Evolutionary conservation across 768 basidiomycete species (phyloP).

Genomic region (Boletus rex-veris): DNA sequence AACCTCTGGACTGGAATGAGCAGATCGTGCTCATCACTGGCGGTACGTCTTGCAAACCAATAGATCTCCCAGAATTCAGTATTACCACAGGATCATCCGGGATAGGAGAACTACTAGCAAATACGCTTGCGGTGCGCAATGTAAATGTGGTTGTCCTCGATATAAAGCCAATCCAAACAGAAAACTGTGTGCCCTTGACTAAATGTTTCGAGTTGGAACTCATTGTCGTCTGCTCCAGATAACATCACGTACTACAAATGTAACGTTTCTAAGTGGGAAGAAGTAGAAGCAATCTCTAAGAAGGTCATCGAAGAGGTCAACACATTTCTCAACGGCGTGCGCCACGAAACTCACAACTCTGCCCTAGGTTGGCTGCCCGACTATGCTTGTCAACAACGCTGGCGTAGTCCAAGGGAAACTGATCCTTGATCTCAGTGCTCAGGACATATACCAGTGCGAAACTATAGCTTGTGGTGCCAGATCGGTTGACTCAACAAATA

Average conservation of each 20-base stretch:
- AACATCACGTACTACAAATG: constrained; percentile 86
- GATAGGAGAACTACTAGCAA: constrained; percentile 82
- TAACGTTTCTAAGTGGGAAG: constrained; percentile 86
- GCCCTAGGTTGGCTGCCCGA: constrained; percentile 76
- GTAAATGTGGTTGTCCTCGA: constrained; percentile 86
- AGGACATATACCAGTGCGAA: constrained; percentile 80
- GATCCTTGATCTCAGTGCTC: constrained; percentile 70
- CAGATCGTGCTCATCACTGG: constrained; percentile 92
- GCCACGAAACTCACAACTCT: background rate
- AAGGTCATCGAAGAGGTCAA: constrained; percentile 74
- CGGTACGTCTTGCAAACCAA: constrained; percentile 44
- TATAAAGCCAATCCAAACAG: constrained; percentile 68
- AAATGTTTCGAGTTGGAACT: background rate
- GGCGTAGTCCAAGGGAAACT: constrained; percentile 90
- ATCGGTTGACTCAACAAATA: background rate
- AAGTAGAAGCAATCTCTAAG: constrained; percentile 73
- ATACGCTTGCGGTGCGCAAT: constrained; percentile 79
- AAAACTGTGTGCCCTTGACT: constrained; percentile 55
- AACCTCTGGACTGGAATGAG: constrained; percentile 75
- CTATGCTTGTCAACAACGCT: constrained; percentile 91
- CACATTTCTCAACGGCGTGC: background rate
- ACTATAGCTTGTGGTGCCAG: constrained; percentile 42
- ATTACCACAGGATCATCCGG: constrained; percentile 72
- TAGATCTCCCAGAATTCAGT: background rate
- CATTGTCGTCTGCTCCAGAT: constrained; percentile 39